Conservation (phyloP, 1,139 yeast species). For the Citeromyces hawaiiensis region DNA sequence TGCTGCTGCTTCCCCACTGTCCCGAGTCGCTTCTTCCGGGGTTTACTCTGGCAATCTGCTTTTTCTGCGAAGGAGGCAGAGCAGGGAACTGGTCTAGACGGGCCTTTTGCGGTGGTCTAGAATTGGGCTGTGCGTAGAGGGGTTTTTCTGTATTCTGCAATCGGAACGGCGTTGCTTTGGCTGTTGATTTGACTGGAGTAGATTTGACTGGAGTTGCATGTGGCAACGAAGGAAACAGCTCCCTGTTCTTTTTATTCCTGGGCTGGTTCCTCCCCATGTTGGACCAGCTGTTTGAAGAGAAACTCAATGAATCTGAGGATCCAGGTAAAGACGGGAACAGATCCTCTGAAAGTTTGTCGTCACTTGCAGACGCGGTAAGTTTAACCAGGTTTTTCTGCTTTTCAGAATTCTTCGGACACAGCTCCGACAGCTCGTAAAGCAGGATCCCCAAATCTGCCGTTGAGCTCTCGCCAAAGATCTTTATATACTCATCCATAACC, state of each 20-base stretch:
- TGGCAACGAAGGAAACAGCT: constrained; percentile 2
- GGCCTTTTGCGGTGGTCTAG: constrained; percentile 3
- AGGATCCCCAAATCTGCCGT: constrained; percentile 34
- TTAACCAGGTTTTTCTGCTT: constrained; percentile 18
- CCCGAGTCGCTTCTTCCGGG: constrained; percentile 18
- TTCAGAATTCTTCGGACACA: constrained; percentile 27
- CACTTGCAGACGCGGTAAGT: constrained; percentile 6
- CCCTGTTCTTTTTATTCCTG: constrained; percentile 1
- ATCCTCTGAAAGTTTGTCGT: background rate
- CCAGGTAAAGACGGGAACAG: constrained; percentile 4
- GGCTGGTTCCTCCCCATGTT: constrained; percentile 2
- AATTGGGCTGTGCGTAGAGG: background rate
- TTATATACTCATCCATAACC: constrained; percentile 33
- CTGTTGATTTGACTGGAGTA: background rate
- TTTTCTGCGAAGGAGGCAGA: constrained; percentile 24
- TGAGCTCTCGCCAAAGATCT: constrained; percentile 30
- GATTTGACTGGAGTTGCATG: background rate
- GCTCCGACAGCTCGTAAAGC: constrained; percentile 41
- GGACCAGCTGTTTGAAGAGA: constrained; percentile 2
- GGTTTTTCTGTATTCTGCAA: background rate
- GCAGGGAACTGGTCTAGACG: constrained; percentile 43
- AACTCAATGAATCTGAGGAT: background rate
- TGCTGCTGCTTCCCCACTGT: constrained; percentile 15
- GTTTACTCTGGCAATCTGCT: constrained; percentile 23
- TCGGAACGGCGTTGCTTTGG: background rate